Evolutionary conservation across 306 rosid genomes (phyloP), one percentile per base, ranked within the genome.

Genomic region (Glycine tomentella): DNA sequence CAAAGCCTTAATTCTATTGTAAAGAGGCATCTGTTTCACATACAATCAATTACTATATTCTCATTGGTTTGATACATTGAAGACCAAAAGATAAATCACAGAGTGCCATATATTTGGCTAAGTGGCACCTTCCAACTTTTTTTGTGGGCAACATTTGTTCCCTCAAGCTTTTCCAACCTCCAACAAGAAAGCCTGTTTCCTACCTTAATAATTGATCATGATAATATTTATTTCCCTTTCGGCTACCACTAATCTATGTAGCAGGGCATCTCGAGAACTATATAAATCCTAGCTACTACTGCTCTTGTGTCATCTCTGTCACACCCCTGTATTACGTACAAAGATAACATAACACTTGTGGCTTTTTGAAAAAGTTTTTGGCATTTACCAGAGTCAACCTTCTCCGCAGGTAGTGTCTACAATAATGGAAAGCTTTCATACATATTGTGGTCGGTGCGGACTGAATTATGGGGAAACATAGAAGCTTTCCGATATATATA

Each of bases 221-320:
- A 25, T 76, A 75, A 84, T 53, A 79, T 49, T 66, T 42, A 15
- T 50, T 71, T 70, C 76, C 80, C 89, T 86, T 88, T 88, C 89
- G 91, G 88, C 87, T 74, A 68, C 87, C 91, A 88, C 89, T 85
- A 83, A 55, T 58, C 68, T 75, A 52, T 79, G 31, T 71, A 79
- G 67, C 31, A 62, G 58, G 65, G 61, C 55, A 65, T 62, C 46
- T 45, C 14, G 16, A 55, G 33, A 80, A 48, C 17, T 63, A 77
- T 63, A 77, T 73, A 46, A 52, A 62, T 33, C 73, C 78, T 74
- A 64, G 45, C 79, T n/a, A 61, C 57, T 38, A 36, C 16, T 46
- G 8, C 4, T 40, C 57, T 66, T 44, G 31, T 25, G 31, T 25
- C 31, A 25, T 25, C 63, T 66, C 57, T 72, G 78, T 85, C 83